Evolutionary conservation across 805 yeast genomes (phyloP).

Genomic region (Pichia membranifaciens): DNA sequence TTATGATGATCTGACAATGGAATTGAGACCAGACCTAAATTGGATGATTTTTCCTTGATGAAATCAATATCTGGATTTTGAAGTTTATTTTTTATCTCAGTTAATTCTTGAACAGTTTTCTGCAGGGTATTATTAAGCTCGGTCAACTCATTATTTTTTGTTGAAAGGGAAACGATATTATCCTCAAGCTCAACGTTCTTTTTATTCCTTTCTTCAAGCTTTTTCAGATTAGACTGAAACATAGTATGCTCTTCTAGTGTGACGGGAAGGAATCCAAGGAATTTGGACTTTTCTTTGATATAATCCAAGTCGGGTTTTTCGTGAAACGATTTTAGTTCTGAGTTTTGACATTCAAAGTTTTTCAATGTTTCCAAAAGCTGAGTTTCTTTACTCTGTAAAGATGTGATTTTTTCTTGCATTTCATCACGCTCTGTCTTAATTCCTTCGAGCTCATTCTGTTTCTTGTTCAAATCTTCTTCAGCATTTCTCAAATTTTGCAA

Average conservation of each 20-base stretch:
- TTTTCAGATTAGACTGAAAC: background rate
- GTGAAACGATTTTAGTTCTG: conserved; percentile 4
- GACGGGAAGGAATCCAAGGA: conserved; percentile 16
- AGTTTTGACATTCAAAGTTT: background rate
- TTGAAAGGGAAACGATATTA: background rate
- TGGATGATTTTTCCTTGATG: conserved; percentile 16
- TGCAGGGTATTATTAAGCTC: conserved; percentile 1
- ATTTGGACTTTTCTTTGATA: conserved; percentile 16
- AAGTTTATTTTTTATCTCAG: background rate
- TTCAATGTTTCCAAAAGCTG: conserved; percentile 2
- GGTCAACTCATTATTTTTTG: conserved; percentile 4
- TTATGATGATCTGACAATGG: conserved; percentile 15
- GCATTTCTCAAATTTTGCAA: conserved; percentile 3
- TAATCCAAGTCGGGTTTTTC: conserved; percentile 22
- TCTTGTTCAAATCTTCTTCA: conserved; percentile 7
- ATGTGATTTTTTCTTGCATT: conserved; percentile 3
- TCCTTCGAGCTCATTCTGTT: conserved; percentile 6
- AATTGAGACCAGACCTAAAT: conserved; percentile 18
- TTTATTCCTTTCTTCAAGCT: background rate
- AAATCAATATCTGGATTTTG: conserved; percentile 21
- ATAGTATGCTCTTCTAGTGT: conserved; percentile 11
- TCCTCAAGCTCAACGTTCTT: conserved; percentile 1
- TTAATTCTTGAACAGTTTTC: conserved; percentile 1
- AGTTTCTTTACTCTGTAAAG: conserved; percentile 1
- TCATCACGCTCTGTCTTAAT: conserved; percentile 1